These are phyloP conservation scores for Aureoboletus auriporus DNA, from an alignment of 768 basidiomycete genomes.

Conservation along the genomic window DNA sequence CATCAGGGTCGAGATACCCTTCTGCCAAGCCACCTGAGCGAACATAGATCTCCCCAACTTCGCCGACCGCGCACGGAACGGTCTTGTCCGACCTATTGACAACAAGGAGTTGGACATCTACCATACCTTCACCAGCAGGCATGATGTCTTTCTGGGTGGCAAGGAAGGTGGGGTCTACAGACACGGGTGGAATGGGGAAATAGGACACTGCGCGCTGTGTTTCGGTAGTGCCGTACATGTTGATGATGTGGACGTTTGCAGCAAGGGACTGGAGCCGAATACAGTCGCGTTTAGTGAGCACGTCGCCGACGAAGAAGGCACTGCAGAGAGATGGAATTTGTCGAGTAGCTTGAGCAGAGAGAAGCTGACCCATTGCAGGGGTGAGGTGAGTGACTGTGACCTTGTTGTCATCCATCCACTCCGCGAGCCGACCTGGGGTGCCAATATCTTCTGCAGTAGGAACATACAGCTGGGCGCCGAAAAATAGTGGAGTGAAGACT, in stretches of 20 bases:
- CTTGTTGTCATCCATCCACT: slow-evolving; percentile 94
- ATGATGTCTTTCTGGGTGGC: slow-evolving; percentile 95
- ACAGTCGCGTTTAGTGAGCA: slow-evolving; percentile 97
- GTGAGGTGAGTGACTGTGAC: slow-evolving; percentile 98
- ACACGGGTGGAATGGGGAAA: slow-evolving; percentile 84
- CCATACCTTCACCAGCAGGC: slow-evolving; percentile 96
- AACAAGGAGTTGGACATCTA: slow-evolving; percentile 94
- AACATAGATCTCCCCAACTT: slow-evolving; percentile 98
- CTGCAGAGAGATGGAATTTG: slow-evolving; percentile 84
- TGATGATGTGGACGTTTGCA: slow-evolving; percentile 88
- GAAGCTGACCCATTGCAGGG: slow-evolving; percentile 97
- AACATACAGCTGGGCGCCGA: slow-evolving; percentile 92
- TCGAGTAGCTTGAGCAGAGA: slow-evolving; percentile 79
- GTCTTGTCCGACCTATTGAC: slow-evolving; percentile 87
- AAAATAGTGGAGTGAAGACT: slow-evolving; percentile 99
- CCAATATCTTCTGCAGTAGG: slow-evolving; percentile 97
- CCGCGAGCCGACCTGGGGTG: slow-evolving; percentile 91
- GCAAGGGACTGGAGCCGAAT: slow-evolving; percentile 91
- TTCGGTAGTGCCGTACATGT: slow-evolving; percentile 99
- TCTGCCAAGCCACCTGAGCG: slow-evolving; percentile 94
- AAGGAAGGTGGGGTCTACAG: slow-evolving; percentile 84
- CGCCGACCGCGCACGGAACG: slow-evolving; percentile 88
- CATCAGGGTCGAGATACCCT: slow-evolving; percentile 82
- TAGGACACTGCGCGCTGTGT: slow-evolving; percentile 99
- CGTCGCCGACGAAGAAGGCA: slow-evolving; percentile 99